Conservation (phyloP, 2,329 filamentous ascomycete genomes). For the Sclerotinia trifoliorum region DNA sequence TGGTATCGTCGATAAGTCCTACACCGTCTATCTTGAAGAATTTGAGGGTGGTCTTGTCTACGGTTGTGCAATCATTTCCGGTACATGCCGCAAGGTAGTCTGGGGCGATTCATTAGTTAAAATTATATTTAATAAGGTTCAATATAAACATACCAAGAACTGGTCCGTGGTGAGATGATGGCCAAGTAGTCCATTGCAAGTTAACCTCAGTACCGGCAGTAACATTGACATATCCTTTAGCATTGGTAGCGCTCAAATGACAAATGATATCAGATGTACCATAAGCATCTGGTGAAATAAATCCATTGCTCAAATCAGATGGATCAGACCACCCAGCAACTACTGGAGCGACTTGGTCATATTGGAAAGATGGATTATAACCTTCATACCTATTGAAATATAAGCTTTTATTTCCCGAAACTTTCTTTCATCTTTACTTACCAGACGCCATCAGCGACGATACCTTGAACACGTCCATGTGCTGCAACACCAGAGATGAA, state of each 20-base stretch:
- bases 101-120: conserved; percentile 24
- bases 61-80: conserved; percentile 43
- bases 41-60: conserved; percentile 42
- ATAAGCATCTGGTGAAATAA: conserved; percentile 50
- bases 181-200: conserved; percentile 52
- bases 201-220: conserved; percentile 48
- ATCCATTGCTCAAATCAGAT: conserved; percentile 49
- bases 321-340: conserved; percentile 55
- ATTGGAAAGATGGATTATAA: conserved; percentile 20
- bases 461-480: conserved; percentile 14
- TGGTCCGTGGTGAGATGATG: conserved; percentile 47
- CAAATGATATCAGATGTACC: conserved; percentile 49
- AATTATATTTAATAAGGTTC: not conserved
- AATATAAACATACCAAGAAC: conserved; percentile 23
- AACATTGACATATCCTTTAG: conserved; percentile 44
- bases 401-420: not conserved
- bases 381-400: conserved; percentile 14
- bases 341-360: conserved; percentile 39
- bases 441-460: conserved; percentile 20
- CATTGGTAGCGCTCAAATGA: conserved; percentile 47
- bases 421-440: not conserved
- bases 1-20: conserved; percentile 40
- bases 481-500: conserved; percentile 18
- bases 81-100: conserved; percentile 39
- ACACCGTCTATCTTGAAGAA: conserved; percentile 48